These are phyloP conservation scores for Fonsecaea nubica DNA, from an alignment of 2,329 filamentous ascomycete genomes.

Conservation along the genomic window DNA sequence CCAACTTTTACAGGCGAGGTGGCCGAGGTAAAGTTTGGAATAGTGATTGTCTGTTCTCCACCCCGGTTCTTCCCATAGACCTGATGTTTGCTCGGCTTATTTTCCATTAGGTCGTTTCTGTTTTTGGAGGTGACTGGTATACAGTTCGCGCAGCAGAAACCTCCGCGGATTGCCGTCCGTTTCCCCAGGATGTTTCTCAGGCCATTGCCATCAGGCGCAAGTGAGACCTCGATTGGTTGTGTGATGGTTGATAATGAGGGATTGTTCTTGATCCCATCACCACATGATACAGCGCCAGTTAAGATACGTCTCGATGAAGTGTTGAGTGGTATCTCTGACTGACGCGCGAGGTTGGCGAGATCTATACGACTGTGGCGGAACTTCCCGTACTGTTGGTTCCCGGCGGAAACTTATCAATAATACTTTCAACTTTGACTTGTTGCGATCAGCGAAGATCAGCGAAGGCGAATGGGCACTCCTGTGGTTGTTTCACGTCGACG, in stretches of 20 bases:
- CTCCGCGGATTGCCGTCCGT: constrained; percentile 42
- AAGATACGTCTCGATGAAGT: constrained; percentile 42
- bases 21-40: constrained; percentile 45
- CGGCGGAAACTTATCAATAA: constrained; percentile 40
- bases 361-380: constrained; percentile 45
- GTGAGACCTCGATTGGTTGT: constrained; percentile 49
- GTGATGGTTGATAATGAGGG: constrained; percentile 35
- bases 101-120: constrained; percentile 33
- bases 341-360: constrained; percentile 43
- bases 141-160: constrained; percentile 30
- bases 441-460: constrained; percentile 47
- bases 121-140: constrained; percentile 44
- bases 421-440: constrained; percentile 43
- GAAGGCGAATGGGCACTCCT: constrained; percentile 45
- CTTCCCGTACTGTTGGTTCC: constrained; percentile 33
- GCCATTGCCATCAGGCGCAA: constrained; percentile 49
- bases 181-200: constrained; percentile 49
- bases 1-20: constrained; percentile 55
- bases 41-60: constrained; percentile 39
- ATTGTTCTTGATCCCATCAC: constrained; percentile 50
- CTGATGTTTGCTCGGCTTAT: constrained; percentile 28
- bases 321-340: constrained; percentile 44
- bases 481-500: constrained; percentile 49
- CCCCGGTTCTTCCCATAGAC: constrained; percentile 7
- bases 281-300: constrained; percentile 54